A percentile compares a stretch with the other conserved stretches of the same genome.
Evolutionary conservation across 495 filamentous ascomycete species (phyloP).

Genomic region (Neurospora sp.): DNA sequence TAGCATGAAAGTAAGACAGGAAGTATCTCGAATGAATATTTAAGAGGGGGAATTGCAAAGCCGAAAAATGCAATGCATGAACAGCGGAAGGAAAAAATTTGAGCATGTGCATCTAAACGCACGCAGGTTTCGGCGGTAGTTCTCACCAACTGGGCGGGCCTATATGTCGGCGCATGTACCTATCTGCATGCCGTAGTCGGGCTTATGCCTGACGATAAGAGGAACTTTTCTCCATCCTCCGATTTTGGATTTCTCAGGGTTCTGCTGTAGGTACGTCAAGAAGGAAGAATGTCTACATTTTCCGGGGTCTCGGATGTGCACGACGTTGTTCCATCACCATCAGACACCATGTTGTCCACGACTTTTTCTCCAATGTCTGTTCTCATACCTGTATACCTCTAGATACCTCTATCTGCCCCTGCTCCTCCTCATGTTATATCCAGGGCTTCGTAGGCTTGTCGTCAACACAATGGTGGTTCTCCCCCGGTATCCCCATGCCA

Average conservation of each 20-base stretch:
- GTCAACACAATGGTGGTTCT: too few species aligned
- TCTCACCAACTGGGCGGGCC: neutral
- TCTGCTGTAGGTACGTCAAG: neutral
- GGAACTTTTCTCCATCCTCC: neutral
- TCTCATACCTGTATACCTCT: too few species aligned
- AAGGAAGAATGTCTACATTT: neutral
- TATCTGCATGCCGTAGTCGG: neutral
- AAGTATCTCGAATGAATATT: neutral
- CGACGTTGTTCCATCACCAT: accelerated
- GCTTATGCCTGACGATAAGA: neutral
- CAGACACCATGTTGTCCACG: neutral
- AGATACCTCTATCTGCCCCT: too few species aligned
- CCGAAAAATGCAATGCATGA: neutral
- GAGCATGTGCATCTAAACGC: neutral
- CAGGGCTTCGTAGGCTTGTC: too few species aligned
- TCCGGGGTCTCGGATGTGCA: neutral
- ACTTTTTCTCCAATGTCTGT: neutral
- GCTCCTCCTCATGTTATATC: too few species aligned
- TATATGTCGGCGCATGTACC: neutral
- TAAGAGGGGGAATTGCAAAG: neutral
- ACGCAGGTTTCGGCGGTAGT: neutral
- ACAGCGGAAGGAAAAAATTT: neutral
- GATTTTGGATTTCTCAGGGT: neutral
- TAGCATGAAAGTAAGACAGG: neutral
- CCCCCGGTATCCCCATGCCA: too few species aligned